Base-by-base conservation (phyloP, 768 basidiomycete species). In the Termitomyces sp. region DNA sequence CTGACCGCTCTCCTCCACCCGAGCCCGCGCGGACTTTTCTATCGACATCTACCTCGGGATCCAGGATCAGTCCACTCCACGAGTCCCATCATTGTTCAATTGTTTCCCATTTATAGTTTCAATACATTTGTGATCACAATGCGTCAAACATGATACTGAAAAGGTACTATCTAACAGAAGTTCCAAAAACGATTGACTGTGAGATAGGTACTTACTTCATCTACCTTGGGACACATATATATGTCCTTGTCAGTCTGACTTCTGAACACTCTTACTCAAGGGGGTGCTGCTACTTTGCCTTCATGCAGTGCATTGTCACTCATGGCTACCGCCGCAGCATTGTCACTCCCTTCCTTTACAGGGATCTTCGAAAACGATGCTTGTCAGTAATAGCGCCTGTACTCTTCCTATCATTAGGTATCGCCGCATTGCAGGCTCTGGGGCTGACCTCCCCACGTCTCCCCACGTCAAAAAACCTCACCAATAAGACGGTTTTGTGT, bases 31-130 rank as follows among this genome's bases (percentile, higher is more conserved):
- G 58, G 56, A 60, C 53, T 57, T 48, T 16, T 30, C 12, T 13
- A 7, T 34, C 15, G 33, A 44, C 41, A 20, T 55, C 51, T 58
- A 58, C 59, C 59, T 63, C 58, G 62, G 61, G 52, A 59, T 50
- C 46, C 47, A 57, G 49, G 55, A 55, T 63, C 56, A 44, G 39
- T 20, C 27, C 44, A 42, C 16, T 31, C 22, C 2, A 18, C 20
- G n/a, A 42, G 37, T 12, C 27, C 15, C 55, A 58, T 53, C 58
- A 55, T 8, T 42, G n/a, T 55, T 31, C 15, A 18, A 18, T 22
- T 50, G 30, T 20, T 51, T 18, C 49, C 55, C 49, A 2, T 51
- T 56, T 58, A 54, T 53, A 31, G 49, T 11, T 15, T 22, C 31
- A 33, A 22, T 20, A 33, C 2, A 33, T 7, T 42, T 55, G n/a